Evolutionary conservation across 2,329 filamentous ascomycete species (phyloP).

Genomic region (Blastomyces silverae): DNA sequence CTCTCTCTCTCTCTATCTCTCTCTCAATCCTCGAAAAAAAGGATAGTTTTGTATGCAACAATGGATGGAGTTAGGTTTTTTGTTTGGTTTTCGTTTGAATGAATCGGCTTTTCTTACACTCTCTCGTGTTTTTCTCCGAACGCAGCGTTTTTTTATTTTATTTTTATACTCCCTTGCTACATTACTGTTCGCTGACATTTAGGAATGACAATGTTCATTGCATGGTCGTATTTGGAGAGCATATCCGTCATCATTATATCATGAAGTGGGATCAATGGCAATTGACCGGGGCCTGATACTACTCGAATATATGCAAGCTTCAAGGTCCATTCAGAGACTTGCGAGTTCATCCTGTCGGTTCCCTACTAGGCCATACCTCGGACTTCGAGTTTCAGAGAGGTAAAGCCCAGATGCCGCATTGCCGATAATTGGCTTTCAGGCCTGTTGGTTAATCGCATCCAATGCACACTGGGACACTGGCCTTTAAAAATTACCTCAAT

Average conservation of each 20-base stretch:
- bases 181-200: background rate
- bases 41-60: background rate
- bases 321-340: background rate
- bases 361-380: background rate
- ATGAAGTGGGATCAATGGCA: no score
- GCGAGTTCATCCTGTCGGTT: background rate
- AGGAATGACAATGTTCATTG: background rate
- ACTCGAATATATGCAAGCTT: no score
- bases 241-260: background rate
- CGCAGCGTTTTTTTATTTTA: background rate
- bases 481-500: background rate
- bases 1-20: slow-evolving; percentile 13
- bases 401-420: background rate
- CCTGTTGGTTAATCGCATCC: background rate
- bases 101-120: background rate
- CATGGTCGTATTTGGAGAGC: background rate
- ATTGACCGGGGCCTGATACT: no score
- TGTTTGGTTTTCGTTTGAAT: background rate
- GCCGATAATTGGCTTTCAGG: background rate
- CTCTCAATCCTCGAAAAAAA: background rate
- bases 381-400: background rate
- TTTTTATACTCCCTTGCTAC: background rate
- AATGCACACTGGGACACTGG: background rate
- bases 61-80: slow-evolving; percentile 1
- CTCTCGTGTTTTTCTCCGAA: background rate